A percentile compares a stretch with the other conserved stretches of the same genome.
These are phyloP conservation scores for Fagus sylvatica DNA, from an alignment of 306 rosid species.

Conservation along the genomic window DNA sequence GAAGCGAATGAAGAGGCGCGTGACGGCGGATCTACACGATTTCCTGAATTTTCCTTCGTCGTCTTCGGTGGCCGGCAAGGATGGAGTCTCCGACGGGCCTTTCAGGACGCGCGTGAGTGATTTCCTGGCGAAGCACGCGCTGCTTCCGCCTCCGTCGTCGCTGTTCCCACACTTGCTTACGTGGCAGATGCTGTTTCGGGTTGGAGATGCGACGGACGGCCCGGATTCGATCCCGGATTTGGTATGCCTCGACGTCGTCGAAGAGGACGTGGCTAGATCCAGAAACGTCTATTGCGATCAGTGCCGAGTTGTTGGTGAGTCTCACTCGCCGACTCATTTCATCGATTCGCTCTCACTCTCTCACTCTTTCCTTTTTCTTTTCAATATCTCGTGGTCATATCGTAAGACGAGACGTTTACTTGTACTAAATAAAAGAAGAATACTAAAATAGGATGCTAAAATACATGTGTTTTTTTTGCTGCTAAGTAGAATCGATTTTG, in stretches of 20 bases:
- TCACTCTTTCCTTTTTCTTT: constrained; percentile 37
- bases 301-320: constrained; percentile 99
- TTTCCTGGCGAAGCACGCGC: constrained; percentile 72
- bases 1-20: constrained; percentile 85
- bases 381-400: constrained; percentile 25
- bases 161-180: constrained; percentile 77
- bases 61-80: constrained; percentile 20
- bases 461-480: too few relatives aligned
- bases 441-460: too few relatives aligned
- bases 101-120: constrained; percentile 60
- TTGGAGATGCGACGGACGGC: constrained; percentile 52
- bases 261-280: constrained; percentile 93
- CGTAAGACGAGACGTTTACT: constrained; percentile 3
- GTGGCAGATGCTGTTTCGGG: constrained; percentile 84
- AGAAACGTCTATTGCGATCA: constrained; percentile 88
- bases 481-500: too few relatives aligned
- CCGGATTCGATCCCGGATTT: constrained; percentile 49
- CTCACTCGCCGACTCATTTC: constrained; percentile 43
- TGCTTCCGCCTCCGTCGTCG: constrained; percentile 82
- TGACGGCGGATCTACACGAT: constrained; percentile 79
- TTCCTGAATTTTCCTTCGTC: constrained; percentile 65
- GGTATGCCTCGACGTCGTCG: constrained; percentile 80
- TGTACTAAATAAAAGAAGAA: not conserved
- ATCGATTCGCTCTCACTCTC: constrained; percentile 10
- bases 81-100: constrained; percentile 41